Evolutionary conservation across 768 basidiomycete species (phyloP), one percentile per base, ranked within the genome.

Genomic region (Hericium coralloides): DNA sequence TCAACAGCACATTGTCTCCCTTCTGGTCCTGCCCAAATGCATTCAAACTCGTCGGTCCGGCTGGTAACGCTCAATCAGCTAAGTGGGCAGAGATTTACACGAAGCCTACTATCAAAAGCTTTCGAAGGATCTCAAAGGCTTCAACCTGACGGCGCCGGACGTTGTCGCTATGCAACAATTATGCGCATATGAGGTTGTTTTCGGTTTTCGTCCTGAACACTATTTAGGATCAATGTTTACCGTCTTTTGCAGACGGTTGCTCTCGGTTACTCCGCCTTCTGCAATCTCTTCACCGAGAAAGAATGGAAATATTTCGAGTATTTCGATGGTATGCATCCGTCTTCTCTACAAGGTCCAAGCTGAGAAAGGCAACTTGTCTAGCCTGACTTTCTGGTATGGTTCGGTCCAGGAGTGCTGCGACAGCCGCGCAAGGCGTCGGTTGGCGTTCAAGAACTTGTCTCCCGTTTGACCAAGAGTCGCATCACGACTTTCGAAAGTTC

Each of bases 271-370:
- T 78, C 77, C 7, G 61, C 66, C 17, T 81, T 79, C 69, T 81
- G 79, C 59, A 67, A 68, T 7, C 65, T 81, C 10, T 80, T 81
- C 68, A 79, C 78, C 4, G 66, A 76, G 56, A 70, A 76, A 39
- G 79, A 81, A 62, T 81, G 79, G 79, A 70, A 73, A 60, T 73
- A 76, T 1, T 80, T 73, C 58, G 73, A 77, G 53, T 79, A 81
- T 60, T 66, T 69, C 22, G 59, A 55, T 26, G 70, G 70, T 70
- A 20, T 50, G 70, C 61, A 12, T 15, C 12, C 7, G n/a, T 5
- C 18, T 20, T 9, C 37, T 43, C 18, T 12, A 9, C 8, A 6
- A 31, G 31, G 31, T 31, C 10, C 8, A 31, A 6, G 31, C 4
- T 4, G 12, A 1, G 14, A 26, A 7, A 25, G 12, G 18, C n/a